phyloP scores from a whole-genome alignment of 75 land plant species.

The Ceratopteris richardii region DNA sequence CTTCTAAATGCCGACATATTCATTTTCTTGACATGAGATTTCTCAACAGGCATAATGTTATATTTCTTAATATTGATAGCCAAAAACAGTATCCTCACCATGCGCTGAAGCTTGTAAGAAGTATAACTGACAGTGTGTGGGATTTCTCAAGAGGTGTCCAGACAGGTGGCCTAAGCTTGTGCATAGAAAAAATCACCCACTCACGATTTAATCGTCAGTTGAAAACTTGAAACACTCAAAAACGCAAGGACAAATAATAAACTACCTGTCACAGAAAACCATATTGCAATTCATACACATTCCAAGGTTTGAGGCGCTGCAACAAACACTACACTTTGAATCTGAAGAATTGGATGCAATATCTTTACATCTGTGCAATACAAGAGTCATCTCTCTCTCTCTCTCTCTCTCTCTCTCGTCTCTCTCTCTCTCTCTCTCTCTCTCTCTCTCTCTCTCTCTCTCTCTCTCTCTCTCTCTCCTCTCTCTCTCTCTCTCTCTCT shows the following conservation, averaged over 20 bases:
- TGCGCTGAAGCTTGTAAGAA: conserved; percentile 53
- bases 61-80: neutral
- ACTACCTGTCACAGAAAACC: conserved; percentile 43
- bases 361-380: conserved; percentile 37
- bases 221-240: neutral
- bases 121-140: conserved; percentile 40
- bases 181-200: neutral
- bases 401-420: no score
- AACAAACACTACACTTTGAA: conserved; percentile 40
- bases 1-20: no score
- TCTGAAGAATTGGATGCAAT: conserved; percentile 23
- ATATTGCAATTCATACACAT: conserved; percentile 42
- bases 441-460: no score
- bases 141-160: conserved; percentile 32
- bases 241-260: neutral
- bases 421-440: no score
- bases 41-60: neutral
- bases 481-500: no score
- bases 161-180: conserved; percentile 63
- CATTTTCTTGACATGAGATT: no score
- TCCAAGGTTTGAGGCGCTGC: conserved; percentile 26
- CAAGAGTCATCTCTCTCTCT: no score
- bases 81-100: conserved; percentile 19
- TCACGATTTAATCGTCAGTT: conserved; percentile 1
- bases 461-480: no score